These are phyloP conservation scores for Asterochloris erici DNA, from an alignment of 139 green algal genomes.

Conservation along the genomic window DNA sequence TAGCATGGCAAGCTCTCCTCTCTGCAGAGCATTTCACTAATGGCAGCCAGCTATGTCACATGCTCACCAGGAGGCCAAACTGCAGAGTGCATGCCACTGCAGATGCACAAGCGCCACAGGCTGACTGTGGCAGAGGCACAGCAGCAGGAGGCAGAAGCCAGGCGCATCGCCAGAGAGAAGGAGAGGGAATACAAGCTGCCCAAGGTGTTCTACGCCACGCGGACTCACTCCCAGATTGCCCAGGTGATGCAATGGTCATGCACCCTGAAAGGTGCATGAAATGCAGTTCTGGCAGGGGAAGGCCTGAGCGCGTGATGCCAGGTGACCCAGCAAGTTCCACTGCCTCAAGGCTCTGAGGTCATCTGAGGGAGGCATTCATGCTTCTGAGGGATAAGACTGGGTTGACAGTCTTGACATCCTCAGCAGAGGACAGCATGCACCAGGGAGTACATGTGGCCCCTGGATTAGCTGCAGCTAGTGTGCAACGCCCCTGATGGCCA, in stretches of 20 bases:
- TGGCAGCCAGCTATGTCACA: background rate
- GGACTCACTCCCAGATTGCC: conserved; percentile 93
- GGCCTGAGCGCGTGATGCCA: too few species aligned
- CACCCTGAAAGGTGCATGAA: too few species aligned
- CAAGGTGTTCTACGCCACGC: conserved; percentile 79
- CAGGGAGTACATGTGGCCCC: background rate
- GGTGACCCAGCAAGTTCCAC: too few species aligned
- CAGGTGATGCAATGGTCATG: conserved; percentile 51
- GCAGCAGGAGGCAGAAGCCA: background rate
- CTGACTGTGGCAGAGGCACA: background rate
- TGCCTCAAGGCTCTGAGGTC: too few species aligned
- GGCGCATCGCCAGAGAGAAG: too few species aligned
- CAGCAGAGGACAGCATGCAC: background rate
- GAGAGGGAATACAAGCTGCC: conserved; percentile 19
- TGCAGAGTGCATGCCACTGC: conserved; percentile 12
- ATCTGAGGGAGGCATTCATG: too few species aligned
- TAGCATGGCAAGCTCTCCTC: too few species aligned
- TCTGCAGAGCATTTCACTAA: background rate
- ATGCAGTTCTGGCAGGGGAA: too few species aligned
- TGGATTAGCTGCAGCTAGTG: background rate
- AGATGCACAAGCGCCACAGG: background rate
- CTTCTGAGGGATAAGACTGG: too few species aligned
- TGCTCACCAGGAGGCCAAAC: background rate
- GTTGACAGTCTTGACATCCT: background rate
- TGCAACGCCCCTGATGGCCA: too few species aligned